Evolutionary conservation across 164 flowering plant species (phyloP).

Genomic region (Tinospora cordifolia): DNA sequence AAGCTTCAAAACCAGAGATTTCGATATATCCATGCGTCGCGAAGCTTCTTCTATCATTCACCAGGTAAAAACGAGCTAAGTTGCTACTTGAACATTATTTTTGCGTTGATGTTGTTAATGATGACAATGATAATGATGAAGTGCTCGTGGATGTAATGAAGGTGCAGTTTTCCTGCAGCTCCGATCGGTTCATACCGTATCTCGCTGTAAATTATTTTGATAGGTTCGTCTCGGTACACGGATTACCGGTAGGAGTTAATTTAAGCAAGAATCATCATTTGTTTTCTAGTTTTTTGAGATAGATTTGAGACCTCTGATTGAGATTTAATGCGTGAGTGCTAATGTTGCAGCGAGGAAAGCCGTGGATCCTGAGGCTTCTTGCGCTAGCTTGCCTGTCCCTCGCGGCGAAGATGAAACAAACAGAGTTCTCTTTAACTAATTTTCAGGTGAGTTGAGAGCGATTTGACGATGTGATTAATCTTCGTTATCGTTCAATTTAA

Average conservation of each 20-base stretch:
- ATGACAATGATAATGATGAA: not conserved
- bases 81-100: not conserved
- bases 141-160: constrained; percentile 8
- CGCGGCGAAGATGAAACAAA: constrained; percentile 56
- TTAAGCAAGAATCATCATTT: not conserved
- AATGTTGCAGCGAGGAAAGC: constrained; percentile 39
- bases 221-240: constrained; percentile 48
- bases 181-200: constrained; percentile 40
- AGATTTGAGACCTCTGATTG: not conserved
- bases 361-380: constrained; percentile 50
- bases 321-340: not conserved
- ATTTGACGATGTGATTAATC: not conserved
- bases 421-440: constrained; percentile 30
- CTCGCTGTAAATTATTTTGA: constrained; percentile 67
- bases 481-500: not conserved
- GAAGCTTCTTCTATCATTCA: constrained; percentile 31
- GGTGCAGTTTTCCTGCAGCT: constrained; percentile 24
- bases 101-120: not conserved
- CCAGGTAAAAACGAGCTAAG: constrained; percentile 22
- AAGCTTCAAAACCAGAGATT: constrained; percentile 16
- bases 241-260: constrained; percentile 33
- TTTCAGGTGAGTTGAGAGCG: constrained; percentile 34
- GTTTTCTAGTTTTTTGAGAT: not conserved
- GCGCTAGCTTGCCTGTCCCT: constrained; percentile 46
- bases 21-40: constrained; percentile 26